Percentiles rank a stretch among this genome's conserved stretches.
Evolutionary conservation across 257 asterid genomes (phyloP).

Genomic region (Nicotiana knightiana): DNA sequence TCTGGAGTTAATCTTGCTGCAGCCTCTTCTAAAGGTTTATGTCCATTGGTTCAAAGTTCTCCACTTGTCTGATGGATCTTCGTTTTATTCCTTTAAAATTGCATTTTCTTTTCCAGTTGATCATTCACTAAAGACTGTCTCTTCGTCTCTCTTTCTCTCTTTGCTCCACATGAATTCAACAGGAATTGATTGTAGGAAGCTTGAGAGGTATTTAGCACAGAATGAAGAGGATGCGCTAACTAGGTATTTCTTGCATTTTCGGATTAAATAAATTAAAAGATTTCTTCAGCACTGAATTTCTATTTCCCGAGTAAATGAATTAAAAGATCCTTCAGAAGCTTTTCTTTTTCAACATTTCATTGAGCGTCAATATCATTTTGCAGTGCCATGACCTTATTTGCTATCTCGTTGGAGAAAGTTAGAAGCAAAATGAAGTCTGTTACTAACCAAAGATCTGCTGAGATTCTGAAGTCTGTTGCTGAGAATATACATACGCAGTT

Average conservation of each 20-base stretch:
- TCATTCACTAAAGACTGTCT: background rate
- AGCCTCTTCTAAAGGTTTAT: slow-evolving; percentile 44
- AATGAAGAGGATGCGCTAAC: slow-evolving; percentile 53
- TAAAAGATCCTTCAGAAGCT: background rate
- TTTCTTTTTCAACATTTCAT: background rate
- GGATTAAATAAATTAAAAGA: background rate
- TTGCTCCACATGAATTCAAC: slow-evolving; percentile 7
- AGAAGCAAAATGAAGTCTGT: slow-evolving; percentile 62
- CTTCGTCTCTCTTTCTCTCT: background rate
- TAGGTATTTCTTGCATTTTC: slow-evolving; percentile 45
- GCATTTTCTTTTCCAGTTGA: background rate
- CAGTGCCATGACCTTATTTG: slow-evolving; percentile 67
- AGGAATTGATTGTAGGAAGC: slow-evolving; percentile 39
- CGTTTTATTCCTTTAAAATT: slow-evolving; percentile 5
- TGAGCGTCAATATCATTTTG: slow-evolving; percentile 14
- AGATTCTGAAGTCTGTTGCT: slow-evolving; percentile 61
- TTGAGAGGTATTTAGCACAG: slow-evolving; percentile 38
- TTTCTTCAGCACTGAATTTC: background rate
- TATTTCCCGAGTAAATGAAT: slow-evolving; percentile 11
- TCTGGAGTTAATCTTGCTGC: slow-evolving; percentile 31
- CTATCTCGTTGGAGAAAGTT: slow-evolving; percentile 58
- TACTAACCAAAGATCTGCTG: slow-evolving; percentile 55
- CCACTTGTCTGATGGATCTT: slow-evolving; percentile 13
- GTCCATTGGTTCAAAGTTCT: slow-evolving; percentile 13
- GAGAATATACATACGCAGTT: slow-evolving; percentile 54